Percentiles rank a stretch among this genome's conserved stretches.
These are phyloP conservation scores for Fusarium odoratissimum DNA, from an alignment of 2,329 filamentous ascomycete species.

Conservation along the genomic window DNA sequence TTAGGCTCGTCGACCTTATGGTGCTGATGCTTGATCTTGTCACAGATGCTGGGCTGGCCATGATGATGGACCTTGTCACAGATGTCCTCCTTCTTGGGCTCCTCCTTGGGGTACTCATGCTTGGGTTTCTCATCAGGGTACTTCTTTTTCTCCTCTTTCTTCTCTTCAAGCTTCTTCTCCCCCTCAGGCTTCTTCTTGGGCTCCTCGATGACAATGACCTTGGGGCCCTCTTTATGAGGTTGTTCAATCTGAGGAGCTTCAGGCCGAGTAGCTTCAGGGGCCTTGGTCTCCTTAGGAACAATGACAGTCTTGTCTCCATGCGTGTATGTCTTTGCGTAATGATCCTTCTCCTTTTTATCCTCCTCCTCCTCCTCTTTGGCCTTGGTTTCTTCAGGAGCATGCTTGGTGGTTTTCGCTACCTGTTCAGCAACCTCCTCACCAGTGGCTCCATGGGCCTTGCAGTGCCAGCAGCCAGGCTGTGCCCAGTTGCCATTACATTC, in stretches of 20 bases:
- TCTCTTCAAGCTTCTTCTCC: background rate
- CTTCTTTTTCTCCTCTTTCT: background rate
- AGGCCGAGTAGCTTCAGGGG: conserved; percentile 1
- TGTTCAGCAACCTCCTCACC: conserved; percentile 13
- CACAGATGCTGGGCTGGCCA: background rate
- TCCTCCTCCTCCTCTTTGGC: conserved; percentile 1
- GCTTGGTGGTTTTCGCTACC: conserved; percentile 13
- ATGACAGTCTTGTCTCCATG: conserved; percentile 20
- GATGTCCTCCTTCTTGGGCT: conserved; percentile 10
- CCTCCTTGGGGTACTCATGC: background rate
- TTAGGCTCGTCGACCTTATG: conserved; percentile 8
- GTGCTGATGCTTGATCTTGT: conserved; percentile 4
- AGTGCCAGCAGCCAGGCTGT: conserved; percentile 48
- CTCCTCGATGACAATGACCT: background rate
- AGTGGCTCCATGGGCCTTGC: conserved; percentile 41
- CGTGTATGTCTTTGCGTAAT: conserved; percentile 25
- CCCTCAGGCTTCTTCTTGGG: background rate
- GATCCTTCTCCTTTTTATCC: background rate
- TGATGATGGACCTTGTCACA: conserved; percentile 18
- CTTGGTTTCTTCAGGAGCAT: conserved; percentile 10
- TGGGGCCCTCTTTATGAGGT: background rate
- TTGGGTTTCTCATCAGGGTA: background rate
- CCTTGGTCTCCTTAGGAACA: conserved; percentile 22
- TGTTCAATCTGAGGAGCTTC: background rate
- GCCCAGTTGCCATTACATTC: conserved; percentile 45